Conservation (phyloP, 2,329 filamentous ascomycete genomes). For the Dactylellina parvicollis region DNA sequence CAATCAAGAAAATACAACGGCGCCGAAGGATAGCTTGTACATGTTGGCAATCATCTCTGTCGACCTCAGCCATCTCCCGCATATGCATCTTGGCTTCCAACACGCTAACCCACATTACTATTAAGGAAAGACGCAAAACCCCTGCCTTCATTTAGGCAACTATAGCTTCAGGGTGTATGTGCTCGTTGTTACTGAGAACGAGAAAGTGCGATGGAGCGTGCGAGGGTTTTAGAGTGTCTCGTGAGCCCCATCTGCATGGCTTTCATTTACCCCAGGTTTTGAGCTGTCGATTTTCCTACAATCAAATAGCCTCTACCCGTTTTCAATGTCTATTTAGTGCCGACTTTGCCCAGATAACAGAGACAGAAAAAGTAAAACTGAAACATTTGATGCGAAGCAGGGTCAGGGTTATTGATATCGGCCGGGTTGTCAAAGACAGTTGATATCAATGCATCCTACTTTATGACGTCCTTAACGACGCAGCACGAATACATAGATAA, state of each 20-base stretch:
- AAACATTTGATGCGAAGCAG: neutral
- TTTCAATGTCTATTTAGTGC: neutral
- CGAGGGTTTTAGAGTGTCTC: slow-evolving; percentile 4
- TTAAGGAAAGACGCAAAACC: slow-evolving; percentile 11
- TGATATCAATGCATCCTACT: too few species aligned
- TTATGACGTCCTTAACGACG: too few species aligned
- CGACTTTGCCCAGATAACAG: neutral
- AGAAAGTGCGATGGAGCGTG: neutral
- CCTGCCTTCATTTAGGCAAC: slow-evolving; percentile 14
- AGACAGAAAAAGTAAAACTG: neutral
- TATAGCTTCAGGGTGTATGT: neutral
- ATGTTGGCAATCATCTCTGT: too few species aligned
- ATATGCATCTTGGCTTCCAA: neutral
- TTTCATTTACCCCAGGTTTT: neutral
- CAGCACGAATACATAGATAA: too few species aligned
- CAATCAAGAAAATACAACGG: too few species aligned
- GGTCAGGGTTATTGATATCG: too few species aligned
- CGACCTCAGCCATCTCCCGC: neutral
- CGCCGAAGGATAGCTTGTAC: too few species aligned
- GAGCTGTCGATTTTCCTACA: neutral
- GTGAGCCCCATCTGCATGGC: neutral
- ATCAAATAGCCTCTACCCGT: neutral
- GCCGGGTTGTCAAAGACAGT: too few species aligned
- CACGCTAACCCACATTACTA: neutral
- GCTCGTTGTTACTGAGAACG: neutral